Base-by-base conservation (phyloP, 2,329 filamentous ascomycete species). In the Fusarium decemcellulare region DNA sequence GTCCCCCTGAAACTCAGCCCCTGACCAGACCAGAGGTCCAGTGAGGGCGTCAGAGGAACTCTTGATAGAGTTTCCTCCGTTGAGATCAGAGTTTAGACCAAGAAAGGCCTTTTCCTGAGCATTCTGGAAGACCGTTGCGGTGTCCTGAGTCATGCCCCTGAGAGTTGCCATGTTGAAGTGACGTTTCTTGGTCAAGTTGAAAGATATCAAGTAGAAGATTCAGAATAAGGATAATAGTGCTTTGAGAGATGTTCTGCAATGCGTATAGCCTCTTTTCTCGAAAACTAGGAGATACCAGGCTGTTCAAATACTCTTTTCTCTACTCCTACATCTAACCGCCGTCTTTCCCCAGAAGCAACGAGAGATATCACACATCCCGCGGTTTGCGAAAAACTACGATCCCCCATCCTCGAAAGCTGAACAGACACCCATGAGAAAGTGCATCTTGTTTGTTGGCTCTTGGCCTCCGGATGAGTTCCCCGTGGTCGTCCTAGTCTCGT, bases 11-110 rank as follows among this genome's bases (percentile, higher is more conserved):
- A 69, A 70, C 36, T 74, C 68, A 34, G 51, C 48, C 40, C 72
- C 73, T 47, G 70, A 74, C 73, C 74, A 76, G 54, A 74, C 56
- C 16, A 73, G 56, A 39, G 68, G 71, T 23, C 73, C 74, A 10
- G 63, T 37, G 32, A 76, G 50, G 15, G 60, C 54, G 8, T 50
- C 42, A 29, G 56, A 40, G n/a, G 52, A 57, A 16, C 30, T 34
- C 46, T 72, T 72, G 30, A 46, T 23, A 43, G 53, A 46, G 15
- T 50, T 30, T 23, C 37, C 60, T 46, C 40, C 30, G 32, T 48
- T 27, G 15, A 50, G 40, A 46, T 70, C 68, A 70, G 56, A 65
- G 57, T 63, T 70, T 51, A 51, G 34, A 39, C 52, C 68, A 34
- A 43, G n/a, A 18, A 51, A 40, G 48, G 16, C 44, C 57, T 64